Percentiles rank a stretch among this genome's conserved stretches.
phyloP scores from a whole-genome alignment of 2,329 filamentous ascomycete genomes.

The Exophiala sp. region DNA sequence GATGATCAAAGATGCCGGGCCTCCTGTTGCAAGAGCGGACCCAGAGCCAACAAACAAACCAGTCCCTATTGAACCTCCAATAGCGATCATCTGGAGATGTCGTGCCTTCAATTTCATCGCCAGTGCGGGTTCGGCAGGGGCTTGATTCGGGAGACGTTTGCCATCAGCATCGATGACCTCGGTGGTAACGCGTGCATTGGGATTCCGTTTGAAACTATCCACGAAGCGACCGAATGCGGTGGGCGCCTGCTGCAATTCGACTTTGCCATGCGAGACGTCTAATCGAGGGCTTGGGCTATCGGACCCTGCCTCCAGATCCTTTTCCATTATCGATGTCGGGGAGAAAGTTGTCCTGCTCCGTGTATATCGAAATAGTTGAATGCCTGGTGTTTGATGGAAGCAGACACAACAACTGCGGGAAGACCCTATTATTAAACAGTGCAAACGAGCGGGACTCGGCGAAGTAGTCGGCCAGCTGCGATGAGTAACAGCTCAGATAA shows the following conservation, averaged over 20 bases:
- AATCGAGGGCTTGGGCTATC: slow-evolving; percentile 3
- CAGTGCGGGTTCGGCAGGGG: slow-evolving; percentile 63
- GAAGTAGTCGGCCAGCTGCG: not conserved
- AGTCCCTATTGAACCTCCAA: slow-evolving; percentile 37
- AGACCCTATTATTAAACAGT: not conserved
- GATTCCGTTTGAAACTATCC: slow-evolving; percentile 43
- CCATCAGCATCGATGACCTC: slow-evolving; percentile 46
- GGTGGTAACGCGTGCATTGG: slow-evolving; percentile 37
- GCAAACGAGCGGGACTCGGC: not conserved
- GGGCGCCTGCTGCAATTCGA: slow-evolving; percentile 19
- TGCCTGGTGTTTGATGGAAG: not conserved
- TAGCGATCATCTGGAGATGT: slow-evolving; percentile 64
- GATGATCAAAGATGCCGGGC: slow-evolving; percentile 69
- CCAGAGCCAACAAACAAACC: slow-evolving; percentile 58
- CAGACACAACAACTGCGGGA: not conserved
- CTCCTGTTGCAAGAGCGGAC: slow-evolving; percentile 61
- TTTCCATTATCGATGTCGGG: slow-evolving; percentile 6
- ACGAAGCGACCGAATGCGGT: slow-evolving; percentile 31
- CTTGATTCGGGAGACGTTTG: slow-evolving; percentile 58
- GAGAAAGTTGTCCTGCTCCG: not conserved
- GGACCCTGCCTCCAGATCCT: slow-evolving; percentile 13
- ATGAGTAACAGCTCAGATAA: not conserved
- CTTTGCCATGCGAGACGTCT: slow-evolving; percentile 11
- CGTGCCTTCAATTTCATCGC: slow-evolving; percentile 72
- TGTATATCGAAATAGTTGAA: not conserved